phyloP scores from a whole-genome alignment of 176 grass and related monocot species.

The Aegilops bicornis region DNA sequence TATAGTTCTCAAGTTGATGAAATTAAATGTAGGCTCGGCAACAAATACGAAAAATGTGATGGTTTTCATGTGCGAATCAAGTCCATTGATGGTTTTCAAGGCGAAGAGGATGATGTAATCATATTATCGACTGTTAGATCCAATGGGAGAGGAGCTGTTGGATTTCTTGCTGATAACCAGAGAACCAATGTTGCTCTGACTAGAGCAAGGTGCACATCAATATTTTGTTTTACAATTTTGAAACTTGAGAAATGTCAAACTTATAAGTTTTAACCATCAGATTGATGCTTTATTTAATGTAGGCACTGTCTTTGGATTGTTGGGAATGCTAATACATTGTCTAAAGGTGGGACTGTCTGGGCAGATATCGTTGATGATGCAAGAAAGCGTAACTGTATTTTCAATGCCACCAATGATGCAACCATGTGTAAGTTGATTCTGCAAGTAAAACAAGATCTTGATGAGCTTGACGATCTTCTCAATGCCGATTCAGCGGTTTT shows the following conservation, averaged over 20 bases:
- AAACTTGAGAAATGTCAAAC: neutral
- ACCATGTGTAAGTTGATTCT: constrained; percentile 49
- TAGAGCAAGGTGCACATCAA: no score
- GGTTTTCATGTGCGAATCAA: constrained; percentile 65
- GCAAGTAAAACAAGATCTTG: constrained; percentile 53
- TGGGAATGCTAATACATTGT: constrained; percentile 56
- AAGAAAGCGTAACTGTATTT: constrained; percentile 29
- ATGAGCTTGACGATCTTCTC: constrained; percentile 73
- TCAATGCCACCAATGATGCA: constrained; percentile 44
- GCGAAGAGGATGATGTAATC: constrained; percentile 71
- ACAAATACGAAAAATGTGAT: constrained; percentile 25
- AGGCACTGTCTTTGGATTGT: constrained; percentile 86
- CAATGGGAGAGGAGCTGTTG: constrained; percentile 49
- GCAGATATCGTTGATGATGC: constrained; percentile 49
- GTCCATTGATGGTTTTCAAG: constrained; percentile 76
- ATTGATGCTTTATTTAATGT: constrained; percentile 27
- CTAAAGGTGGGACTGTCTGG: constrained; percentile 56
- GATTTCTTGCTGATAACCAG: constrained; percentile 56
- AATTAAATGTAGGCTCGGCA: constrained; percentile 55
- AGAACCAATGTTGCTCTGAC: constrained; percentile 21
- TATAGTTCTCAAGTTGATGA: constrained; percentile 54
- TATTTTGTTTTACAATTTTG: no score
- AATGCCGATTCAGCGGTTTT: constrained; percentile 61
- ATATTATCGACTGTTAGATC: constrained; percentile 71
- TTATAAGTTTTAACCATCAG: neutral